phyloP scores from a whole-genome alignment of 2,329 filamentous ascomycete genomes.

The Alternaria panax region DNA sequence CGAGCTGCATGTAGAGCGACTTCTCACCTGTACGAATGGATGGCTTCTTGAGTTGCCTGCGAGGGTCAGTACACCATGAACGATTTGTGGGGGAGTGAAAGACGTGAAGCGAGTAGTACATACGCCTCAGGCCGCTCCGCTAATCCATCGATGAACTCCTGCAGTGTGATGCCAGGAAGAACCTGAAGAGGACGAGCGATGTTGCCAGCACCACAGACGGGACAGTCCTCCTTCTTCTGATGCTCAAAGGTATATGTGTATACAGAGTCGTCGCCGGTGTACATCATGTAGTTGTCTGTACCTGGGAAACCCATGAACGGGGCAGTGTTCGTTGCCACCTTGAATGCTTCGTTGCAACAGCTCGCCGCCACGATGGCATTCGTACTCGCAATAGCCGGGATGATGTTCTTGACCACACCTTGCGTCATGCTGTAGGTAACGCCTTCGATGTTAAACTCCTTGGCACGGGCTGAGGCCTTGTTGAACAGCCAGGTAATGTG shows the following conservation, averaged over 20 bases:
- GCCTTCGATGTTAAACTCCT: slow-evolving; percentile 88
- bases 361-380: slow-evolving; percentile 96
- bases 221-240: slow-evolving; percentile 92
- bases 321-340: slow-evolving; percentile 84
- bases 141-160: slow-evolving; percentile 85
- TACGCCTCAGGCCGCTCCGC: slow-evolving; percentile 80
- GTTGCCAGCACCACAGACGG: slow-evolving; percentile 79
- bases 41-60: slow-evolving; percentile 84
- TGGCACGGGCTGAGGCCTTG: slow-evolving; percentile 79
- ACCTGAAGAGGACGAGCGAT: slow-evolving; percentile 77
- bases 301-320: slow-evolving; percentile 79
- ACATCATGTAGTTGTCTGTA: slow-evolving; percentile 94
- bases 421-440: slow-evolving; percentile 97
- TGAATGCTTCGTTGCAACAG: slow-evolving; percentile 96
- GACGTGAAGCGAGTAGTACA: slow-evolving; percentile 21
- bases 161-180: slow-evolving; percentile 74
- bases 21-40: slow-evolving; percentile 81
- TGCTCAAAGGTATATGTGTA: slow-evolving; percentile 98
- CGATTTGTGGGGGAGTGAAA: not conserved
- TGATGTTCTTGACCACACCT: slow-evolving; percentile 99
- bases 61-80: not conserved
- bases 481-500: slow-evolving; percentile 97
- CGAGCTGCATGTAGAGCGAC: slow-evolving; percentile 91
- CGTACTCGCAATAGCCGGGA: slow-evolving; percentile 95
- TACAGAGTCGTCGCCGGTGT: slow-evolving; percentile 91